Percentiles rank a stretch among this genome's conserved stretches.
Evolutionary conservation across 345 rosid species (phyloP).

Genomic region (Toxicodendron radicans): DNA sequence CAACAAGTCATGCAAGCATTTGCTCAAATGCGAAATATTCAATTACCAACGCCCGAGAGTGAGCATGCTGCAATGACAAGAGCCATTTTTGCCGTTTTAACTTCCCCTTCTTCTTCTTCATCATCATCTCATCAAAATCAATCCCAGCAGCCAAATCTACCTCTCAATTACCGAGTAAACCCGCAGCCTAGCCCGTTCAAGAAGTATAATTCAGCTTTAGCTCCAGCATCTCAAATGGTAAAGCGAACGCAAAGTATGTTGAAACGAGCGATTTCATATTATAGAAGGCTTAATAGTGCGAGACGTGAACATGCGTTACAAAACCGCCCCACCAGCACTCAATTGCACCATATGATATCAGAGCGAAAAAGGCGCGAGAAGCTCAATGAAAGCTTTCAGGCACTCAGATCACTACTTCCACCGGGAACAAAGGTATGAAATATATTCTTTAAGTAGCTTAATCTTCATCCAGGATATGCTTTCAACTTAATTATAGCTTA

Average conservation of each 20-base stretch:
- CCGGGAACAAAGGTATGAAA: constrained; percentile 66
- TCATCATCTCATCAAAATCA: constrained; percentile 24
- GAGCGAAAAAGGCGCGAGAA: constrained; percentile 91
- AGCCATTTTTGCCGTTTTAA: constrained; percentile 69
- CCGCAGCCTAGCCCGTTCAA: constrained; percentile 45
- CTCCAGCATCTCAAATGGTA: constrained; percentile 18
- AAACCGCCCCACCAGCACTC: constrained; percentile 46
- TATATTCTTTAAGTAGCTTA: not conserved
- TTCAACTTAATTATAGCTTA: no score
- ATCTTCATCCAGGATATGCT: no score
- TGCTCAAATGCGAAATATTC: constrained; percentile 24
- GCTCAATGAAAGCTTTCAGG: constrained; percentile 75
- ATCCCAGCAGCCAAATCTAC: constrained; percentile 20
- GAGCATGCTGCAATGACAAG: constrained; percentile 58
- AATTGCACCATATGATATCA: constrained; percentile 85
- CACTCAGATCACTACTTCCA: constrained; percentile 75
- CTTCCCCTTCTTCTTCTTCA: constrained; percentile 54
- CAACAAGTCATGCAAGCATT: constrained; percentile 44
- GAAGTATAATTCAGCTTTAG: constrained; percentile 27
- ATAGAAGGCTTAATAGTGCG: constrained; percentile 32
- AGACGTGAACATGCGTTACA: constrained; percentile 40
- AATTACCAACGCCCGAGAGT: constrained; percentile 36
- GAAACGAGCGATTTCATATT: constrained; percentile 53
- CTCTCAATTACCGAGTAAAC: constrained; percentile 8
- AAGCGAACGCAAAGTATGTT: constrained; percentile 41